Evolutionary conservation across 345 rosid species (phyloP).

Genomic region (Melaleuca quinquenervia): DNA sequence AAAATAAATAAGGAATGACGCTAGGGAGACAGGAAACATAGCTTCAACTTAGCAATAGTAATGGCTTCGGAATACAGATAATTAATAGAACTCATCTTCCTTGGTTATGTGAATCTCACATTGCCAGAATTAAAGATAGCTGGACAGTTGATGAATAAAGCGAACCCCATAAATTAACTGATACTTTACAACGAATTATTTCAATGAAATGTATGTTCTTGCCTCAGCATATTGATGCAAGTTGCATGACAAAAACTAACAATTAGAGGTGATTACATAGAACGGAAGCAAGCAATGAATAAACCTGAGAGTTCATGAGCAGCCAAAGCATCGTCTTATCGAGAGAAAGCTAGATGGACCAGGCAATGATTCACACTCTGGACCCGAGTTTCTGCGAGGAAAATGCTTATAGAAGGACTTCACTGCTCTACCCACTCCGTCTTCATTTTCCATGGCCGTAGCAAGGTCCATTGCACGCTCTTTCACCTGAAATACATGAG

Average conservation of each 20-base stretch:
- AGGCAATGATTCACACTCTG: neutral
- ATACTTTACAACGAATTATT: neutral
- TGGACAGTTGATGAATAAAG: neutral
- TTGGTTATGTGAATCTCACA: neutral
- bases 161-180: neutral
- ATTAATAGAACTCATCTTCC: neutral
- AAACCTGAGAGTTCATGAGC: neutral
- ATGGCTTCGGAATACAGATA: neutral
- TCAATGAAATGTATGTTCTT: neutral
- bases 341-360: conserved; percentile 8
- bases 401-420: conserved; percentile 48
- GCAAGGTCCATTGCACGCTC: conserved; percentile 22
- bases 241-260: neutral
- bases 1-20: neutral
- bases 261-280: neutral
- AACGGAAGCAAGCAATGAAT: neutral
- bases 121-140: neutral
- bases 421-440: conserved; percentile 40
- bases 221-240: neutral
- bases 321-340: conserved; percentile 23
- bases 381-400: conserved; percentile 1
- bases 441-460: conserved; percentile 31
- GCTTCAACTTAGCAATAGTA: neutral
- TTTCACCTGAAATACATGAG: conserved; percentile 21
- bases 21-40: neutral